A percentile compares a stretch with the other conserved stretches of the same genome.
Conservation (phyloP, 139 green algal species). For the Closterium sp. region DNA sequence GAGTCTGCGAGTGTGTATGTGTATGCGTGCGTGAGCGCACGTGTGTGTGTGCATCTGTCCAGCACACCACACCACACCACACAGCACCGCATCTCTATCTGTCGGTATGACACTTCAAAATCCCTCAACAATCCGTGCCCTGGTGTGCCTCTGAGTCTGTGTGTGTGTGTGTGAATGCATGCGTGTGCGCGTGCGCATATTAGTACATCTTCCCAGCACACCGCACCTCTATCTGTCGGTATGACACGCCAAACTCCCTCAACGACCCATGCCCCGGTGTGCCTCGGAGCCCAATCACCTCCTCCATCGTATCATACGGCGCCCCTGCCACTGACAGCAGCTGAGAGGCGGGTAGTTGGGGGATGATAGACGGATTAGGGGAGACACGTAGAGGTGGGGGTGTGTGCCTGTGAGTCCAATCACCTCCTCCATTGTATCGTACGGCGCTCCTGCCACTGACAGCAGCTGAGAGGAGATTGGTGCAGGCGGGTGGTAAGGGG, state of each 20-base stretch:
- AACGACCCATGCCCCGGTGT: slow-evolving; percentile 62
- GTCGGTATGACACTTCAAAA: too few relatives aligned
- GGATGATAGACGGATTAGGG: too few relatives aligned
- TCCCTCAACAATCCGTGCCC: too few relatives aligned
- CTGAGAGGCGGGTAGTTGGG: slow-evolving; percentile 2
- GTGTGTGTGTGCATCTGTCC: too few relatives aligned
- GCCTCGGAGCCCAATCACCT: slow-evolving; percentile 90
- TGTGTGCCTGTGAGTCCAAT: slow-evolving; percentile 76
- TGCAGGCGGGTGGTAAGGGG: not conserved
- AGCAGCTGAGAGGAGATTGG: slow-evolving; percentile 35
- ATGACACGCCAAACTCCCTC: slow-evolving; percentile 81
- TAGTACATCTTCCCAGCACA: too few relatives aligned
- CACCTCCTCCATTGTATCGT: slow-evolving; percentile 97
- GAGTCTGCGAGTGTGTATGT: too few relatives aligned
- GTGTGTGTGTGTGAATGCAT: too few relatives aligned
- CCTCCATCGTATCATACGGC: slow-evolving; percentile 95
- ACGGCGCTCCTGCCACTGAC: slow-evolving; percentile 66
- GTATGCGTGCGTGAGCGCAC: too few relatives aligned
- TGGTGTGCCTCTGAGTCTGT: too few relatives aligned
- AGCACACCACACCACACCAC: too few relatives aligned
- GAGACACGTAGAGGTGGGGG: not conserved
- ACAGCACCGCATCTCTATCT: too few relatives aligned
- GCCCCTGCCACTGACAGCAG: slow-evolving; percentile 55
- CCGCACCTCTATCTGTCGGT: slow-evolving; percentile 66
- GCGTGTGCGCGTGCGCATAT: too few relatives aligned